A percentile compares a stretch with the other conserved stretches of the same genome.
Evolutionary conservation across 176 grass and related monocot genomes (phyloP).

Genomic region (Oryza officinalis): DNA sequence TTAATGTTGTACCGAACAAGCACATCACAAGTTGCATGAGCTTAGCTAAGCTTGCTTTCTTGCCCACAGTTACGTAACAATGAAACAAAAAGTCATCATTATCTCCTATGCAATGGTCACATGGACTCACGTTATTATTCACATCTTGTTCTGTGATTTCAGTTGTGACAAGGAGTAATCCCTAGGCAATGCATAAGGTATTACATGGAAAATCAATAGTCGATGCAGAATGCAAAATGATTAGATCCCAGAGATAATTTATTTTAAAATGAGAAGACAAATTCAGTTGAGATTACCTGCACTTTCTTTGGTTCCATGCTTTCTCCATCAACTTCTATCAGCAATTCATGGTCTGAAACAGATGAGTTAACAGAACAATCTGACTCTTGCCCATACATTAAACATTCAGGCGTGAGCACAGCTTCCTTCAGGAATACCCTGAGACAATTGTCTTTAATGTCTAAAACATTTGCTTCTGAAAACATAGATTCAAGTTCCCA

Average conservation of each 20-base stretch:
- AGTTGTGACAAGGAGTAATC: conserved; percentile 1
- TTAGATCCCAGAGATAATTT: not conserved
- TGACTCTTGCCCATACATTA: conserved; percentile 58
- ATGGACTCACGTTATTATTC: not conserved
- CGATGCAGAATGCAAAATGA: not conserved
- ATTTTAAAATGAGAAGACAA: conserved; percentile 17
- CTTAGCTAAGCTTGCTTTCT: conserved; percentile 7
- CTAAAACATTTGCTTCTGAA: conserved; percentile 66
- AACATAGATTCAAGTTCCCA: conserved; percentile 57
- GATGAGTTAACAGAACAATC: conserved; percentile 54
- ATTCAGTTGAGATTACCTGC: conserved; percentile 49
- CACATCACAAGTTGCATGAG: too few species aligned
- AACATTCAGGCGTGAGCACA: conserved; percentile 40
- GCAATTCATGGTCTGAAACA: conserved; percentile 76
- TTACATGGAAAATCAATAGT: not conserved
- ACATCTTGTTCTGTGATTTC: not conserved
- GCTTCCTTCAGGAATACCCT: conserved; percentile 57
- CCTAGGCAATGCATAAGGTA: not conserved
- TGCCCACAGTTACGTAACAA: not conserved
- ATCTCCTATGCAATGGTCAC: not conserved
- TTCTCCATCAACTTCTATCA: conserved; percentile 67
- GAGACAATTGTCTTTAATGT: conserved; percentile 59
- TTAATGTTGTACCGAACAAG: too few species aligned
- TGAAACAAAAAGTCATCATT: not conserved
- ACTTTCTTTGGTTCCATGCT: conserved; percentile 73